Base-by-base conservation (phyloP, 2,329 filamentous ascomycete genomes). In the Plenodomus tracheiphilus region DNA sequence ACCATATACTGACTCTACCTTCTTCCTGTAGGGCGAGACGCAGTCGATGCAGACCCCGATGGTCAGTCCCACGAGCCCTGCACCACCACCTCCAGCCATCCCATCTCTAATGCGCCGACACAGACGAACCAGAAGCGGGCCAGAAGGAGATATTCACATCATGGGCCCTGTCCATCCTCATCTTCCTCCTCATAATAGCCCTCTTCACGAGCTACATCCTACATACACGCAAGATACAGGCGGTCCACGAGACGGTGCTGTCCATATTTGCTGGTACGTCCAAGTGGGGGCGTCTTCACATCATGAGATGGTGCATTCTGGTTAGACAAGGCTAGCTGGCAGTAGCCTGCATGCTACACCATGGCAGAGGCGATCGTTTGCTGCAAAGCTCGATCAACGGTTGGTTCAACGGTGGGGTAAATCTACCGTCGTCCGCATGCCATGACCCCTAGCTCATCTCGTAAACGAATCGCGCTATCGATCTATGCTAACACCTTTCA, bases 201-300 rank as follows among this genome's bases (percentile, higher is more conserved):
- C 89, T 99, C 64, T 96, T 97, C 74, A 96, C 91, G 38, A 97
- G 92, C 80, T 99, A 99, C 77, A 88, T 95, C 61, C 83, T 99
- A 53, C 93, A 97, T 75, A 90, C 94, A 77, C 92, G 90, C 76
- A 97, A 95, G 77, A 92, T 99, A 47, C 94, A 97, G 67, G 94
- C 94, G 21, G 88, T 99, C 46, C 94, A 99, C 74, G 94, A 99
- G 78, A 99, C 94, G 1, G 94, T 97, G 64, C 86, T 99, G 54
- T 97, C 93, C 53, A 99, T 99, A 71, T 97, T 99, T 77, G 92
- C 91, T 49, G 91, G 91, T 92, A 75, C 48, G 65, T 65, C 42
- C 22, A 25, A 25, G 22, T 25, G 22, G 22, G 22, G 22, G 10
- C 22, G 10, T 5, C 22, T 10, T 25, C 22, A 25, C 6, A 25